Percentiles rank a stretch among this genome's conserved stretches.
Conservation (phyloP, 306 rosid genomes). For the Mucuna pruriens region DNA sequence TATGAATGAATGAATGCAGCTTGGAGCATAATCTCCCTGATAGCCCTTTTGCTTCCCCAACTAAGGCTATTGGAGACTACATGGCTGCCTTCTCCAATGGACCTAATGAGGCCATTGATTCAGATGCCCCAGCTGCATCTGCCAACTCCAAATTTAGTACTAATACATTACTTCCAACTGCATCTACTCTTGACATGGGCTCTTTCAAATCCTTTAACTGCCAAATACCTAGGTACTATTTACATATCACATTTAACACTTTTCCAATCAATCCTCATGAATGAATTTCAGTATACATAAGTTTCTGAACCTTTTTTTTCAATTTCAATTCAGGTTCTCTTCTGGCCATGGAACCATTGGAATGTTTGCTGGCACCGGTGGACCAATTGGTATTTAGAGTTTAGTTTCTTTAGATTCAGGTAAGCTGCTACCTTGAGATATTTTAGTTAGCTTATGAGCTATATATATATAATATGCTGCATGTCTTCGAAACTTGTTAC, state of each 20-base stretch:
- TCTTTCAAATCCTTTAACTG: slow-evolving; percentile 85
- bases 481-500: slow-evolving; percentile 22
- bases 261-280: not conserved
- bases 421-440: slow-evolving; percentile 8
- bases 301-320: not conserved
- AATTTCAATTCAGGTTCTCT: slow-evolving; percentile 62
- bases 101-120: slow-evolving; percentile 50
- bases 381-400: slow-evolving; percentile 87
- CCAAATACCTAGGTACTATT: slow-evolving; percentile 90
- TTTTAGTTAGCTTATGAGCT: too few species aligned
- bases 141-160: slow-evolving; percentile 57
- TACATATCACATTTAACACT: not conserved
- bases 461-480: too few species aligned
- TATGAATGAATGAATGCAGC: slow-evolving; percentile 71
- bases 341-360: slow-evolving; percentile 86
- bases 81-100: slow-evolving; percentile 53
- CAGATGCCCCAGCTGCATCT: slow-evolving; percentile 53
- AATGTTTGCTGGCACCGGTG: slow-evolving; percentile 80
- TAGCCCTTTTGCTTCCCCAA: slow-evolving; percentile 96
- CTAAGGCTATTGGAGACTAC: slow-evolving; percentile 65
- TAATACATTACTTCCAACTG: slow-evolving; percentile 53
- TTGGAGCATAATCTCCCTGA: slow-evolving; percentile 98
- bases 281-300: slow-evolving; percentile 30
- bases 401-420: slow-evolving; percentile 59
- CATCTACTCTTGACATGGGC: slow-evolving; percentile 75